A percentile compares a stretch with the other conserved stretches of the same genome.
phyloP scores from a whole-genome alignment of 2,329 filamentous ascomycete species.

The Didymella pinodella region DNA sequence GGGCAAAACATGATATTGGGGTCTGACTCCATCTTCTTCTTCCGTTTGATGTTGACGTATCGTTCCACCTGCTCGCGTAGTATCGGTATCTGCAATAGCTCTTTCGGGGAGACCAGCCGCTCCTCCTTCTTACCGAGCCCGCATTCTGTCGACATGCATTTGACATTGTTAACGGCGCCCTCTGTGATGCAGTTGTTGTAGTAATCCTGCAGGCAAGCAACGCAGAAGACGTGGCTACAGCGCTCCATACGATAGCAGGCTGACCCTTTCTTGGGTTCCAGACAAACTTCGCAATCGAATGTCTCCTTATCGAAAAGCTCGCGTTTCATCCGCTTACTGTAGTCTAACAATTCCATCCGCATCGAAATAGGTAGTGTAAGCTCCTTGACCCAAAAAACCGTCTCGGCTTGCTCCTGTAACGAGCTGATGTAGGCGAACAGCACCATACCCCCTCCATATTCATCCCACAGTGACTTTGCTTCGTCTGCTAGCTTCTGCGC shows the following conservation, averaged over 20 bases:
- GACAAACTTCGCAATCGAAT: slow-evolving; percentile 86
- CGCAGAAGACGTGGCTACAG: slow-evolving; percentile 92
- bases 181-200: slow-evolving; percentile 88
- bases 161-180: slow-evolving; percentile 80
- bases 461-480: slow-evolving; percentile 64
- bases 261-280: slow-evolving; percentile 89
- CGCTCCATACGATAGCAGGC: slow-evolving; percentile 81
- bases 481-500: slow-evolving; percentile 57
- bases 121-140: slow-evolving; percentile 61
- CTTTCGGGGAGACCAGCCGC: slow-evolving; percentile 77
- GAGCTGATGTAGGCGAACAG: slow-evolving; percentile 68
- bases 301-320: slow-evolving; percentile 82
- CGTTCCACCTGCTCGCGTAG: slow-evolving; percentile 76
- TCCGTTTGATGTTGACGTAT: slow-evolving; percentile 90
- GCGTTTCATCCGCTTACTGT: slow-evolving; percentile 76
- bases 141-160: slow-evolving; percentile 82
- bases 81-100: slow-evolving; percentile 67
- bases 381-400: slow-evolving; percentile 60
- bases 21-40: slow-evolving; percentile 89
- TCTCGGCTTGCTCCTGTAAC: slow-evolving; percentile 65
- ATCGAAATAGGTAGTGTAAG: slow-evolving; percentile 59
- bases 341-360: slow-evolving; percentile 78
- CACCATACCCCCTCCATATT: slow-evolving; percentile 64
- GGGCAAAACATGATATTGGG: slow-evolving; percentile 94
- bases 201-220: slow-evolving; percentile 85